Percentiles rank a stretch among this genome's conserved stretches.
These are phyloP conservation scores for Fusarium setosum DNA, from an alignment of 2,329 filamentous ascomycete species.

Conservation along the genomic window DNA sequence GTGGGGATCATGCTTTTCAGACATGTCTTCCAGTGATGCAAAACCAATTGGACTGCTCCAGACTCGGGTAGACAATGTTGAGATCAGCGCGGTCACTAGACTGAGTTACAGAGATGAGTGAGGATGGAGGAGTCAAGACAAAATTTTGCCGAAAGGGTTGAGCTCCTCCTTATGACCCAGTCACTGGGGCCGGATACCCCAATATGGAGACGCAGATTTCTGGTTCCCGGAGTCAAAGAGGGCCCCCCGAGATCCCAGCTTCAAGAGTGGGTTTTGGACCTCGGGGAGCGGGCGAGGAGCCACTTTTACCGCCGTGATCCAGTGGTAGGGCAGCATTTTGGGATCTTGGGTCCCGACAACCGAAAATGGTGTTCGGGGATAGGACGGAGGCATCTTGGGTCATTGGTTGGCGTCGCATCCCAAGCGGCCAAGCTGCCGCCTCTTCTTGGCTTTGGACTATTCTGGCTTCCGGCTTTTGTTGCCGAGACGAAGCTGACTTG, in stretches of 20 bases:
- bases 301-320: not conserved
- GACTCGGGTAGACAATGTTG: not conserved
- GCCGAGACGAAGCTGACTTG: not conserved
- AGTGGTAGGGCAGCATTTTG: constrained; percentile 5
- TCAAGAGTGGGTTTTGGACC: not conserved
- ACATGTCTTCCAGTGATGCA: constrained; percentile 16
- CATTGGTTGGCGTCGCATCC: constrained; percentile 28
- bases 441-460: not conserved
- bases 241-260: constrained; percentile 1
- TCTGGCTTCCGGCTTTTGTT: not conserved
- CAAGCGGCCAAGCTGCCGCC: constrained; percentile 6
- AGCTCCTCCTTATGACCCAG: constrained; percentile 30
- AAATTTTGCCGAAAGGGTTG: constrained; percentile 20
- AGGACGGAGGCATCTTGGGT: constrained; percentile 24
- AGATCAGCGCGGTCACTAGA: not conserved
- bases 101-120: not conserved
- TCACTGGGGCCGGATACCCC: constrained; percentile 2
- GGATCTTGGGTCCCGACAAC: constrained; percentile 20
- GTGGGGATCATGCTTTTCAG: constrained; percentile 31
- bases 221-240: not conserved
- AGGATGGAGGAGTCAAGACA: constrained; percentile 18
- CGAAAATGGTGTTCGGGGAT: constrained; percentile 39
- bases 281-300: constrained; percentile 1
- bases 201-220: constrained; percentile 4
- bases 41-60: constrained; percentile 1